Conservation (phyloP, 768 basidiomycete genomes). For the Leccinum longicurvipes region DNA sequence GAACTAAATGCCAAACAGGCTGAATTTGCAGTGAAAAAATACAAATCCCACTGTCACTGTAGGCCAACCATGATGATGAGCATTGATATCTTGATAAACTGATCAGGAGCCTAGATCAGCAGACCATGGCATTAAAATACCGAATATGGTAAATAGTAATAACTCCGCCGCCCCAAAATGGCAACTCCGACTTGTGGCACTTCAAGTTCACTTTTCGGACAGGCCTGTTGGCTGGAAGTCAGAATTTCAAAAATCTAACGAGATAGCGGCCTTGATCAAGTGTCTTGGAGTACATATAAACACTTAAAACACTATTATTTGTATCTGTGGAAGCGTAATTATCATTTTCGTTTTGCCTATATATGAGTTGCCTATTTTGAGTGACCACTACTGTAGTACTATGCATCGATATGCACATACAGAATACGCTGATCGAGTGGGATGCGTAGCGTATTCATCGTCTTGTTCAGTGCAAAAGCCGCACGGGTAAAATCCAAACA, state of each 20-base stretch:
- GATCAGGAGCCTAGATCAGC: background rate
- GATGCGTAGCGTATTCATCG: background rate
- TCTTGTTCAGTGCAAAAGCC: background rate
- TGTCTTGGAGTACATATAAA: background rate
- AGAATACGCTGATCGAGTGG: background rate
- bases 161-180: background rate
- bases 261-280: background rate
- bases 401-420: background rate
- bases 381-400: no score
- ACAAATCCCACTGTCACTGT: background rate
- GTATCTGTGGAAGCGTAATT: background rate
- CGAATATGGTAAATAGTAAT: no score
- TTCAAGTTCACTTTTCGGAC: background rate
- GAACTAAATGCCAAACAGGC: background rate
- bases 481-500: background rate
- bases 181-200: background rate
- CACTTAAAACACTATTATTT: background rate
- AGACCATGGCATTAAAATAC: no score
- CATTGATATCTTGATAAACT: background rate
- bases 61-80: background rate
- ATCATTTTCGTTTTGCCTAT: background rate
- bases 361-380: slow-evolving; percentile 4
- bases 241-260: background rate
- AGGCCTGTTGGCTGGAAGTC: background rate
- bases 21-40: background rate